Evolutionary conservation across 2,329 filamentous ascomycete genomes (phyloP), one percentile per base, ranked within the genome.

Genomic region (Monosporascus sp.): DNA sequence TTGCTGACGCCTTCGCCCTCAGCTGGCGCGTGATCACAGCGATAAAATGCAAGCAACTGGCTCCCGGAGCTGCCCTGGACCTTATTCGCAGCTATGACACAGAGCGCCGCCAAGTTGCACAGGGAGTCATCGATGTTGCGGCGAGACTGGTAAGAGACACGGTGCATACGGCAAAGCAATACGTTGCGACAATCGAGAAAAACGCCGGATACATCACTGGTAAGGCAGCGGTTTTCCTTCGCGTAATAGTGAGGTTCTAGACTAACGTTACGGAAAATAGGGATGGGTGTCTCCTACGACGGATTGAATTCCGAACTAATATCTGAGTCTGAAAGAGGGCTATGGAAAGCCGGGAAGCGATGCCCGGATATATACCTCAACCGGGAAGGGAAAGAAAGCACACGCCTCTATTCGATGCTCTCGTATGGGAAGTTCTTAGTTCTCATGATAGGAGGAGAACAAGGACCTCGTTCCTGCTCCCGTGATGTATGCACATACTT

Each of bases 1-100:
- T 83, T 34, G 75, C 78, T 6, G 81, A 84, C 61, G 78, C 80
- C 0, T 77, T 82, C 27, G 79, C 77, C 44, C 62, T 84, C 1
- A 74, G 73, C 8, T 84, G 81, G 80, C 80, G 82, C 37, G 60
- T 83, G 0, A 72, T 63, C 6, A 45, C 52, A 6, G 64, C 66
- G 1, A 37, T 68, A 8, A 66, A 60, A 7, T 54, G 64, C 16
- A 56, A 64, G 2, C 49, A 50, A 7, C 56, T 71, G 22, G 52
- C 54, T 19, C 51, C 56, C 1, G 62, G 51, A 3, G 61, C 57
- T 2, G 64, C 53, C 1, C 50, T 59, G 0, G 65, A 61, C 3
- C 57, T 77, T 3, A 59, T 79, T 3, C 57, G 62, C 16, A 77
- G 72, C 52, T 79, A 79, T 54, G 74, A 78, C 49, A 64, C 66